Conservation (phyloP, 1,284 basidiomycete genomes). For the Puccinia brachypodii region DNA sequence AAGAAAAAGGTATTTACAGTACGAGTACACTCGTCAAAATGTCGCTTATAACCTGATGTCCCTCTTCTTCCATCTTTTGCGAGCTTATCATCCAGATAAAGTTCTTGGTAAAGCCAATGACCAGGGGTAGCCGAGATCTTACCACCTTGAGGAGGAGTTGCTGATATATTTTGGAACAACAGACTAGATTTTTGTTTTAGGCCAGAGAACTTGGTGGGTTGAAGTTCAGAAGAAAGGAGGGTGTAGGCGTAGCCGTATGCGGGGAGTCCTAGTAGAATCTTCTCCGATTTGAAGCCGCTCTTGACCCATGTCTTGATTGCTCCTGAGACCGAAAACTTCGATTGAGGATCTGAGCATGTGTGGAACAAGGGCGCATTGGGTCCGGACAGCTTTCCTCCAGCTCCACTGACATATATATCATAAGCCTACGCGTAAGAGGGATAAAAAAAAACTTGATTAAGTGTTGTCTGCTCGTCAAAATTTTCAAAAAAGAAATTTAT, state of each 20-base stretch:
- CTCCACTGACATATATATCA: constrained; percentile 35
- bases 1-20: constrained; percentile 13
- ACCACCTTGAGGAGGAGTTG: constrained; percentile 31
- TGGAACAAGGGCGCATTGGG: constrained; percentile 43
- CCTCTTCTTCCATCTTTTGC: constrained; percentile 23
- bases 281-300: constrained; percentile 16
- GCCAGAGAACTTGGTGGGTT: constrained; percentile 26
- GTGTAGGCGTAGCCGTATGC: constrained; percentile 47
- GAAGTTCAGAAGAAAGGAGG: constrained; percentile 9
- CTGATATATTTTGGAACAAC: constrained; percentile 13
- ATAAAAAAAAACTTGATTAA: too few relatives aligned
- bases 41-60: constrained; percentile 35
- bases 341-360: constrained; percentile 27
- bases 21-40: constrained; percentile 40
- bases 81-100: constrained; percentile 25
- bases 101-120: constrained; percentile 31
- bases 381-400: constrained; percentile 12
- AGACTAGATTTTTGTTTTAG: constrained; percentile 14
- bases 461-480: background rate
- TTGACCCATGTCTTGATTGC: constrained; percentile 24
- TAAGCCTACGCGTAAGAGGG: constrained; percentile 37
- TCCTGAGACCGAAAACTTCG: constrained; percentile 17
- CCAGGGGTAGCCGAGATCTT: constrained; percentile 18
- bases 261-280: constrained; percentile 38
- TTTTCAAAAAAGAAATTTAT: background rate